Base-by-base conservation (phyloP, 2,329 filamentous ascomycete species). In the Dothistroma septosporum region DNA sequence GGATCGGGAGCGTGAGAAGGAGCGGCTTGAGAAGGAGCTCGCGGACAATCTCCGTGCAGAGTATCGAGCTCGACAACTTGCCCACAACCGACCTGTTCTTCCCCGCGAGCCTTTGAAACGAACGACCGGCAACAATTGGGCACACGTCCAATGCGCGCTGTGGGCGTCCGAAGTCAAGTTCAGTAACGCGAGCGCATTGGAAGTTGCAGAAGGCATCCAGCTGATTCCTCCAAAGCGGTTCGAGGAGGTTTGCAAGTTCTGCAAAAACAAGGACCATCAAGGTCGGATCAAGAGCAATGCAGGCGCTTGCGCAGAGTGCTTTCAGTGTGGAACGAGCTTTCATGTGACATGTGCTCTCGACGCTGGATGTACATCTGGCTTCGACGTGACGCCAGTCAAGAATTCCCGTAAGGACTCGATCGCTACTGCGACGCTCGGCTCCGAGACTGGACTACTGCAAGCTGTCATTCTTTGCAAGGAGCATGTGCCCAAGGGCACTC, bases 91-190 rank as follows among this genome's bases (percentile, higher is more conserved):
- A 53, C 93, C 94, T 0, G 76, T 88, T 37, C 85, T 91, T 65
- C 94, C 94, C 28, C 86, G 94, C 53, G 94, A 97, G 73, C 89
- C 94, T 3, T 80, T 99, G 64, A 99, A 99, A 77, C 86, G 91
- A 53, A 99, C 94, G 0, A 90, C 89, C 4, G 92, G 95, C 73
- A 97, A 97, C 77, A 97, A 97, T 72, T 99, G 94, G 94, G 91
- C 97, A 16, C 94, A 99, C 73, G 91, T 97, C 31, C 88, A 89
- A 41, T 99, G 94, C 72, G 92, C 94, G 1, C 81, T 96, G 19
- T 97, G 91, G 87, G 92, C 89, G 11, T 87, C 91, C 0, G 94
- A 99, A 75, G 88, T 96, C 69, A 94, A 92, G 71, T 99, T 97
- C 75, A 92, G 90, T 64, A 90, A 90, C 69, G 89, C 92, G 19